Conservation (phyloP, 163 green algal genomes). For the Scenedesmus sp. region DNA sequence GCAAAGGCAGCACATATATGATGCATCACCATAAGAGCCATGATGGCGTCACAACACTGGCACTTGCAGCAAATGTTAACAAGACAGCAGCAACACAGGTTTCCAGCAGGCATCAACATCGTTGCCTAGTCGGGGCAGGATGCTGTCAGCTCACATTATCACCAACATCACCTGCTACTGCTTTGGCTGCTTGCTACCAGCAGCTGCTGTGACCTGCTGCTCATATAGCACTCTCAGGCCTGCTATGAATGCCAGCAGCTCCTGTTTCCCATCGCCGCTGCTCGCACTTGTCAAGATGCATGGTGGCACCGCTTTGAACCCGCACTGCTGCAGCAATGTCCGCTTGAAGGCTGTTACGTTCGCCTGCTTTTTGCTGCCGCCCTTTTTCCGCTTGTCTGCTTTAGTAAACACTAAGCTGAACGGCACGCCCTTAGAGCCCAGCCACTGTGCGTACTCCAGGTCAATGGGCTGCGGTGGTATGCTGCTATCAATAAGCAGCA, state of each 20-base stretch:
- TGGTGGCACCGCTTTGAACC: slow-evolving; percentile 64
- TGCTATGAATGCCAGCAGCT: slow-evolving; percentile 63
- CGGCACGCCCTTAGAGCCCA: slow-evolving; percentile 72
- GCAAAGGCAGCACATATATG: too few species aligned
- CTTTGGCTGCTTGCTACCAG: background rate
- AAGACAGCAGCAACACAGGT: too few species aligned
- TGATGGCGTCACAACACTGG: too few species aligned
- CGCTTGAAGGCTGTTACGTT: slow-evolving; percentile 81
- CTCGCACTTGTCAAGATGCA: slow-evolving; percentile 57
- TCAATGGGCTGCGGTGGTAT: slow-evolving; percentile 91
- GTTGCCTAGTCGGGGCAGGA: too few species aligned
- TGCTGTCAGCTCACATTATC: too few species aligned
- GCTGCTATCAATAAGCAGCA: slow-evolving; percentile 95
- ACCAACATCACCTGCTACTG: background rate
- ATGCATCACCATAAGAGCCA: too few species aligned
- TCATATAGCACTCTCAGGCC: slow-evolving; percentile 56
- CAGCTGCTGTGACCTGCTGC: background rate
- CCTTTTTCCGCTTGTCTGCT: slow-evolving; percentile 86
- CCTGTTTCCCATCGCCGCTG: slow-evolving; percentile 52
- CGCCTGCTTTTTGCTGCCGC: slow-evolving; percentile 56
- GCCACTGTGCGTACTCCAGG: slow-evolving; percentile 89
- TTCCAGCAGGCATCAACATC: too few species aligned
- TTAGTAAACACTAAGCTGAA: slow-evolving; percentile 91
- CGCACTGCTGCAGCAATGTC: slow-evolving; percentile 49
- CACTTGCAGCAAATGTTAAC: too few species aligned